Evolutionary conservation across 2,329 filamentous ascomycete species (phyloP).

Genomic region (Monosporascus sp.): DNA sequence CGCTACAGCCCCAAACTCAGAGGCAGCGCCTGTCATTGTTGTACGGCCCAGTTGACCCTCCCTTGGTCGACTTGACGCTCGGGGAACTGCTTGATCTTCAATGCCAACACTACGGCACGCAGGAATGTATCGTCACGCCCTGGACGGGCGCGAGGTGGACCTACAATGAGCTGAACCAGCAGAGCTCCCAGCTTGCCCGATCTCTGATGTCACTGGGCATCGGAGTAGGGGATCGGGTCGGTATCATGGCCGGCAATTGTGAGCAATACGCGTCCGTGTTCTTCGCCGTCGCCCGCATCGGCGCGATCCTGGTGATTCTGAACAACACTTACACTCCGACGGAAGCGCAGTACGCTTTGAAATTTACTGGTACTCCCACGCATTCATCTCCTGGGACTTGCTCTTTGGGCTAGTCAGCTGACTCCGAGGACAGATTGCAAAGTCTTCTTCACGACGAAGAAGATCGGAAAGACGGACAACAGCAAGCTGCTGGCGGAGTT

Average conservation of each 20-base stretch:
- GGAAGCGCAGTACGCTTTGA: conserved; percentile 66
- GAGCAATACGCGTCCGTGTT: conserved; percentile 76
- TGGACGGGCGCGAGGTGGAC: conserved; percentile 75
- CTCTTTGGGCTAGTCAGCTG: not conserved
- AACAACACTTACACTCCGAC: conserved; percentile 78
- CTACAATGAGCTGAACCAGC: conserved; percentile 58
- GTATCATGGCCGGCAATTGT: conserved; percentile 73
- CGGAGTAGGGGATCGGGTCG: conserved; percentile 62
- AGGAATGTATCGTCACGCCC: conserved; percentile 67
- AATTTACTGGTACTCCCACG: conserved; percentile 53
- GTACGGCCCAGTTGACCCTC: conserved; percentile 62
- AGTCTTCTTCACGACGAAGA: conserved; percentile 66
- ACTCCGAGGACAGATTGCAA: conserved; percentile 53
- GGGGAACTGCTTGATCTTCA: conserved; percentile 69
- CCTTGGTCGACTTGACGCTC: conserved; percentile 65
- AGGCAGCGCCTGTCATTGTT: conserved; percentile 52
- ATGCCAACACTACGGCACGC: conserved; percentile 56
- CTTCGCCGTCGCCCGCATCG: conserved; percentile 64
- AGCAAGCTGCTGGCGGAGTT: conserved; percentile 51
- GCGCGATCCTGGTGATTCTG: conserved; percentile 67
- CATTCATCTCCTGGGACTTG: conserved; percentile 9
- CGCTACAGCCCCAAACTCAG: conserved; percentile 11
- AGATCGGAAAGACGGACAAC: conserved; percentile 63
- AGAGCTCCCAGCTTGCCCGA: conserved; percentile 56
- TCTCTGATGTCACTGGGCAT: conserved; percentile 64